Conservation (phyloP, 2,329 filamentous ascomycete genomes). For the Rutstroemia sydowiana region DNA sequence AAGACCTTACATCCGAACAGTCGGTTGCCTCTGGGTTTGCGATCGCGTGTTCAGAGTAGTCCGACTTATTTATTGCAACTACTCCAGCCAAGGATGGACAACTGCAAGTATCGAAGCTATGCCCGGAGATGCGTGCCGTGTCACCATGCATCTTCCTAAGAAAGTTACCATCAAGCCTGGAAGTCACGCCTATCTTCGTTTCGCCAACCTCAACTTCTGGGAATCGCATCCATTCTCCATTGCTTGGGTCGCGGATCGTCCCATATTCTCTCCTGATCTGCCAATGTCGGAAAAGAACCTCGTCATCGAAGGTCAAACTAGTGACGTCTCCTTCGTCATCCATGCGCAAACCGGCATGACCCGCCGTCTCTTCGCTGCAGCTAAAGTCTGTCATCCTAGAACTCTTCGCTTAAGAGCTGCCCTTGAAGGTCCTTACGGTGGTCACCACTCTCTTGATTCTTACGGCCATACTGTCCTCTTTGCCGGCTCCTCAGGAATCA, state of each 20-base stretch:
- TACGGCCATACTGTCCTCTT: conserved; percentile 90
- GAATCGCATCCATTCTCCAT: conserved; percentile 75
- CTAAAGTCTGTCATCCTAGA: conserved; percentile 34
- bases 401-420: conserved; percentile 42
- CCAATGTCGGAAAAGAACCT: conserved; percentile 33
- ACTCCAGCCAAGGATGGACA: conserved; percentile 43
- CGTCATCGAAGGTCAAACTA: conserved; percentile 10
- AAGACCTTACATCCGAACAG: conserved; percentile 65
- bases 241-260: conserved; percentile 59
- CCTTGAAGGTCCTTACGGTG: conserved; percentile 84
- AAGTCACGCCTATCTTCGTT: conserved; percentile 68
- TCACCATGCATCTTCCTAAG: conserved; percentile 62
- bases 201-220: conserved; percentile 58
- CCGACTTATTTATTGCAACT: conserved; percentile 60
- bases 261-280: conserved; percentile 28
- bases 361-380: conserved; percentile 67
- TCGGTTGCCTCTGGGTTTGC: conserved; percentile 68
- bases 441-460: conserved; percentile 77
- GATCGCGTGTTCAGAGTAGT: conserved; percentile 61
- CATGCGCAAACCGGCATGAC: conserved; percentile 86
- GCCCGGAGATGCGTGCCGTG: conserved; percentile 61
- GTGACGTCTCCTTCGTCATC: conserved; percentile 71
- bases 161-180: conserved; percentile 61
- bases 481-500: conserved; percentile 89
- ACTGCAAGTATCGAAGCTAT: conserved; percentile 60